These are phyloP conservation scores for Sphaerostilbella broomeana DNA, from an alignment of 2,329 filamentous ascomycete species.

Conservation along the genomic window DNA sequence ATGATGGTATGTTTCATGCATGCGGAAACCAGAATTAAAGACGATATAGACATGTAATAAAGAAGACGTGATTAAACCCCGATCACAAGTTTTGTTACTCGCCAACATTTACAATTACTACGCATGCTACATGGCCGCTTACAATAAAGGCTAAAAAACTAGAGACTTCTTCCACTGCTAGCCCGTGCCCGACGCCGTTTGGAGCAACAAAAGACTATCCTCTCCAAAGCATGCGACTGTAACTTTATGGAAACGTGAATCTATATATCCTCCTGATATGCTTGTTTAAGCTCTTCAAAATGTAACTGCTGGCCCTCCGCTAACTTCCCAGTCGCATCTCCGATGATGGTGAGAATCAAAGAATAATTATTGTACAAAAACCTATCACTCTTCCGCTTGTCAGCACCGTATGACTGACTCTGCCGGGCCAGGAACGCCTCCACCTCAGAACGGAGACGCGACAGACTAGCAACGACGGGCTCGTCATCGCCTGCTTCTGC, in stretches of 20 bases:
- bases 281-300: constrained; percentile 61
- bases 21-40: not conserved
- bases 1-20: not conserved
- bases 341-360: constrained; percentile 85
- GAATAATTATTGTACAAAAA: constrained; percentile 97
- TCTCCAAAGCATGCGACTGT: no score
- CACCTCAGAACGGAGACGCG: constrained; percentile 70
- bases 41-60: no score
- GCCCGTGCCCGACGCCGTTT: no score
- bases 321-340: constrained; percentile 66
- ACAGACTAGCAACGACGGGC: constrained; percentile 75
- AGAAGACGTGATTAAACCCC: no score
- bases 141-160: not conserved
- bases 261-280: constrained; percentile 42
- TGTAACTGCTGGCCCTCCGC: constrained; percentile 67
- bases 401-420: constrained; percentile 64
- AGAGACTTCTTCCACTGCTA: not conserved
- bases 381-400: constrained; percentile 72
- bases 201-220: no score
- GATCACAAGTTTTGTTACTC: no score
- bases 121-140: not conserved
- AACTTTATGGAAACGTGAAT: no score
- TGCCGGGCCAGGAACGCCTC: constrained; percentile 76
- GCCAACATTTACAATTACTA: no score
- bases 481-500: constrained; percentile 92